Evolutionary conservation across 1,284 basidiomycete genomes (phyloP), one percentile per base, ranked within the genome.

Genomic region (Taiwanofungus camphoratus): DNA sequence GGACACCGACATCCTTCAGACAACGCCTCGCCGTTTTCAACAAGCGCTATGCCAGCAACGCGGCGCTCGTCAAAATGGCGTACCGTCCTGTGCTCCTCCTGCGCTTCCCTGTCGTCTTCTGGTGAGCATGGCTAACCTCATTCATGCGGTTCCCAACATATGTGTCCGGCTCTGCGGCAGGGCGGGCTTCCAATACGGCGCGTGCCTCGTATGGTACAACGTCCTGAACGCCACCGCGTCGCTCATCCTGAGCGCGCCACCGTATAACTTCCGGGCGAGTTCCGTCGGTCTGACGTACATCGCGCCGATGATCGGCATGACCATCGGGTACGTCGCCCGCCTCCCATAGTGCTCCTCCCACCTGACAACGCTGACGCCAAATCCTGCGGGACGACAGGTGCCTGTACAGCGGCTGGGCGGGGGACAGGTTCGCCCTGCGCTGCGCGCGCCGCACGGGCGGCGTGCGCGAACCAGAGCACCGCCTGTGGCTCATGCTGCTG

Each of bases 401-500:
- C 19, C 11, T 36, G 19, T 36, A 36, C 35, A 22, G 16, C 16
- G 35, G 35, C 19, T 36, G 35, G 35, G 19, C 22, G 35, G 22
- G 35, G 8, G 35, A 36, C 35, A 18, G 15, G 35, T 3, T 19
- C 35, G 35, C 22, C 9, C 11, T 36, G 15, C 19, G 11, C 6
- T 12, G 13, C 19, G 35, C 35, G 20, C 35, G 35, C 9, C 35
- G 35, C 20, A 36, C 18, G 19, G 15, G 35, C 35, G 35, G 35
- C 35, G 11, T 16, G 35, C 35, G 35, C 35, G 35, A 36, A 20
- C 35, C 35, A 7, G 35, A 36, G 35, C 35, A 36, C 35, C 35
- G 35, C 8, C 35, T 36, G 15, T 36, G 35, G 35, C 35, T 36
- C 19, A 36, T 36, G 35, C 18, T 36, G 9, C 16, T 36, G 35